Base-by-base conservation (phyloP, 2,329 filamentous ascomycete species). In the Verticillium longisporum region DNA sequence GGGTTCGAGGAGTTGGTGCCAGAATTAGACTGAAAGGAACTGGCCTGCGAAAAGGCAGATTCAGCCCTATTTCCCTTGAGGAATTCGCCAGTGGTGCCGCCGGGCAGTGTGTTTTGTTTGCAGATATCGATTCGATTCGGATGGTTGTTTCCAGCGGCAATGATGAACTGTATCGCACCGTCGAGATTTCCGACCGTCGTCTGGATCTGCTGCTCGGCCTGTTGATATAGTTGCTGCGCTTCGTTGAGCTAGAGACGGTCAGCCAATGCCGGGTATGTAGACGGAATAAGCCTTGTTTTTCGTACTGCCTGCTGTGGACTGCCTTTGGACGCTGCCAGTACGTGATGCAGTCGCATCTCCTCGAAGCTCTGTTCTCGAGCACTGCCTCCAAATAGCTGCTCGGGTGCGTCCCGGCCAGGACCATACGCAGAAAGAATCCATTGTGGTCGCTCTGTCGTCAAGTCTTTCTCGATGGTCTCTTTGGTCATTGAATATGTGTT, bases 371-470 rank as follows among this genome's bases (percentile, higher is more conserved):
- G 89, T 73, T 98, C 94, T 18, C 92, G 83, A 6, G 85, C 80
- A 55, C 81, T 82, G 1, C 92, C 92, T 59, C 92, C 92, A 69
- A 97, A 93, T 1, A 97, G 81, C 74, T 97, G 92, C 18, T 86
- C 85, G 0, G 93, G 93, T 1, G 89, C 86, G 67, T 92, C 85
- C 68, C 80, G 83, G 4, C 89, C 89, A 0, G 93, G 92, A 0
- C 88, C 91, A 73, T 97, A 98, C 26, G 89, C 83, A 1, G 93
- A 97, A 31, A 97, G 82, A 4, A 95, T 88, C 90, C 93, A 98
- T 79, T 85, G 77, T 18, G 94, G 94, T 9, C 83, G 82, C 63
- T 95, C 91, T 26, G 81, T 79, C 0, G 81, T 84, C 55, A 96
- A 79, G 70, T 96, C 92, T 59, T 76, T 75, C 63, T 82, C 81